phyloP scores from a whole-genome alignment of 2,329 filamentous ascomycete species.

The Pleoardoris graminearum region DNA sequence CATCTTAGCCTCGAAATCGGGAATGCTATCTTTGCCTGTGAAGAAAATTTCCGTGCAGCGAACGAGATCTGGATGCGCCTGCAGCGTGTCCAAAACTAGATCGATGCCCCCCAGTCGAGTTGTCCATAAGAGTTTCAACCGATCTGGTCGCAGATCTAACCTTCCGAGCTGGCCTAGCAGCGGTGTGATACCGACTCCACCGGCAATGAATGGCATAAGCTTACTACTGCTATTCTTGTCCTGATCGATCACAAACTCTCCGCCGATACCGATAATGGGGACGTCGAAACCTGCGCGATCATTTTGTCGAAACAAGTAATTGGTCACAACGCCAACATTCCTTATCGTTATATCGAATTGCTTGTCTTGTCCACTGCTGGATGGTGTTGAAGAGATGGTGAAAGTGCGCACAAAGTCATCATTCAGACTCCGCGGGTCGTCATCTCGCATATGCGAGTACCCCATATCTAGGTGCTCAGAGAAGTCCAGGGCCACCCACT shows the following conservation, averaged over 20 bases:
- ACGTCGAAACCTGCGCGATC: conserved; percentile 61
- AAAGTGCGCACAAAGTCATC: conserved; percentile 85
- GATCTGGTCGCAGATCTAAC: conserved; percentile 10
- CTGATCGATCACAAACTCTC: conserved; percentile 57
- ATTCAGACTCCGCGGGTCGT: conserved; percentile 77
- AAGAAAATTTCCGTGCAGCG: conserved; percentile 64
- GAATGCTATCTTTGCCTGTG: conserved; percentile 51
- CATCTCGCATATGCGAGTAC: conserved; percentile 81
- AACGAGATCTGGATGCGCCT: conserved; percentile 56
- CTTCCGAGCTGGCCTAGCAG: conserved; percentile 67
- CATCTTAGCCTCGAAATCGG: conserved; percentile 33
- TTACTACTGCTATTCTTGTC: conserved; percentile 33
- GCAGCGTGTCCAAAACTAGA: conserved; percentile 64
- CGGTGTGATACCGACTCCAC: conserved; percentile 82
- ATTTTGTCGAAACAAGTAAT: conserved; percentile 64
- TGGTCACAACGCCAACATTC: conserved; percentile 70
- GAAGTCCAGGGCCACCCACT: conserved; percentile 79
- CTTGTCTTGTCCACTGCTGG: conserved; percentile 22
- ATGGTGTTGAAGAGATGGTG: conserved; percentile 69
- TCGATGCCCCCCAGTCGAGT: conserved; percentile 63
- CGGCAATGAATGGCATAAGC: conserved; percentile 68
- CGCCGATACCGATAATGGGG: conserved; percentile 73
- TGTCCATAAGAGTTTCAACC: conserved; percentile 69
- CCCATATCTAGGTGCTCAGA: conserved; percentile 68
- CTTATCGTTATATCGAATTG: conserved; percentile 74